Conservation (phyloP, 208 protist species). For the Leishmania guyanensis region DNA sequence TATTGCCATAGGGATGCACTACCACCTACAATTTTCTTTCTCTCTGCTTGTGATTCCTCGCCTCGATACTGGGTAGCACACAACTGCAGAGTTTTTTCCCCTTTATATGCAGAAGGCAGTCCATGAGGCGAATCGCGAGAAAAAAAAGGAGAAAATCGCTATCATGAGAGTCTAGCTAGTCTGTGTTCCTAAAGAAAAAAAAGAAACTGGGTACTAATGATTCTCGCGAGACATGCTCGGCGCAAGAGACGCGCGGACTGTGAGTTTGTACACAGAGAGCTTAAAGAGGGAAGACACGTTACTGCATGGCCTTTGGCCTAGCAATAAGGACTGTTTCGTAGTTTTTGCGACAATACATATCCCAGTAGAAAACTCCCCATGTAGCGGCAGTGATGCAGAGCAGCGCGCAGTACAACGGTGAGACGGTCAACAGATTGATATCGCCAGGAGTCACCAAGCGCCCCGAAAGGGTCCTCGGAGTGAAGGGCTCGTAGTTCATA, state of each 20-base stretch:
- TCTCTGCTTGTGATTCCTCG: not conserved
- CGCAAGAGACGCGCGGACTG: not conserved
- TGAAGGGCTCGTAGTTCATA: conserved; percentile 83
- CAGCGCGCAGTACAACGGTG: conserved; percentile 67
- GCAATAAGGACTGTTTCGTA: conserved; percentile 86
- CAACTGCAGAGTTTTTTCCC: not conserved
- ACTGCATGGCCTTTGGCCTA: conserved; percentile 49
- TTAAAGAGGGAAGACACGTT: conserved; percentile 14
- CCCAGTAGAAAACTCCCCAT: conserved; percentile 90
- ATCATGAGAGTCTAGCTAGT: not conserved
- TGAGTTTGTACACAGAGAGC: not conserved
- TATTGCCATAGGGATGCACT: not conserved
- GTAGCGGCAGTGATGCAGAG: conserved; percentile 55
- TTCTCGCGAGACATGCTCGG: not conserved
- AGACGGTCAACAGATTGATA: conserved; percentile 79
- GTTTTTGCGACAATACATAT: conserved; percentile 77
- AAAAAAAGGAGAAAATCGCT: not conserved
- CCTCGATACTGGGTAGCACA: not conserved
- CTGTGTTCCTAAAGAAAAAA: not conserved
- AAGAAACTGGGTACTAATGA: conserved; percentile 22
- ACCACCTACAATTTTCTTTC: not conserved
- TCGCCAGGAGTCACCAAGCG: conserved; percentile 72
- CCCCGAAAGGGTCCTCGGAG: conserved; percentile 49
- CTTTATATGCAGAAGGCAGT: not conserved
- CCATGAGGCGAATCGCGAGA: not conserved